phyloP scores from a whole-genome alignment of 2,329 filamentous ascomycete genomes.

The Hypoxylon sp. region DNA sequence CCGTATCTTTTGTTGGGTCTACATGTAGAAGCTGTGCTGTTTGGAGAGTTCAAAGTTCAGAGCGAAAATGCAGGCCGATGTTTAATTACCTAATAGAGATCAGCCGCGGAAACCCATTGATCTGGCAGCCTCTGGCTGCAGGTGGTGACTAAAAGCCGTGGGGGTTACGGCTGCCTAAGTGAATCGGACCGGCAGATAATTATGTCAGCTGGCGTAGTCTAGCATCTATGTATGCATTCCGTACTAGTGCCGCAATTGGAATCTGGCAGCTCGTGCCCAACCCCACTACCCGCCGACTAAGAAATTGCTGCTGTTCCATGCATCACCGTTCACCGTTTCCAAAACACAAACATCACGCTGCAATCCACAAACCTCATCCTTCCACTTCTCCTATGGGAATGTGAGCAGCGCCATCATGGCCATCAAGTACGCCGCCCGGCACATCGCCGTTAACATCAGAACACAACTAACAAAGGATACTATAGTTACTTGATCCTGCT shows the following conservation, averaged over 20 bases:
- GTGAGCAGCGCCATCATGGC: slow-evolving; percentile 61
- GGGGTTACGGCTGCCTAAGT: slow-evolving; percentile 21
- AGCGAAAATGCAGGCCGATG: slow-evolving; percentile 9
- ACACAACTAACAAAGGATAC: slow-evolving; percentile 44
- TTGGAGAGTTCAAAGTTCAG: not conserved
- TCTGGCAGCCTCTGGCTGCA: not conserved
- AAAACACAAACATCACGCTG: slow-evolving; percentile 24
- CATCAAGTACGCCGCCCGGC: slow-evolving; percentile 62
- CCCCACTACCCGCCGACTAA: slow-evolving; percentile 47
- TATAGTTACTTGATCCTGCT: slow-evolving; percentile 95
- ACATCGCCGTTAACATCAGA: slow-evolving; percentile 17
- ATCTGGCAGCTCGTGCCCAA: slow-evolving; percentile 51
- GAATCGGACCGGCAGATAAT: slow-evolving; percentile 17
- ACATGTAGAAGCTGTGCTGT: slow-evolving; percentile 23
- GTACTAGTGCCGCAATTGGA: slow-evolving; percentile 12
- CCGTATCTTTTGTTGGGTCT: slow-evolving; percentile 27
- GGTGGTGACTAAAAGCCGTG: slow-evolving; percentile 34
- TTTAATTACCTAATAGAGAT: slow-evolving; percentile 6
- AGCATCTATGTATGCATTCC: not conserved
- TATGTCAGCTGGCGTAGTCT: slow-evolving; percentile 16
- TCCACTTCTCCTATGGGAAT: slow-evolving; percentile 45
- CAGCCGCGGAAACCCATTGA: slow-evolving; percentile 22
- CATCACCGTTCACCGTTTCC: slow-evolving; percentile 23
- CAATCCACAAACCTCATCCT: slow-evolving; percentile 25
- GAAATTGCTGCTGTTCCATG: slow-evolving; percentile 44